These are phyloP conservation scores for Blastobotrys chiropterorum DNA, from an alignment of 805 yeast species.

Conservation along the genomic window DNA sequence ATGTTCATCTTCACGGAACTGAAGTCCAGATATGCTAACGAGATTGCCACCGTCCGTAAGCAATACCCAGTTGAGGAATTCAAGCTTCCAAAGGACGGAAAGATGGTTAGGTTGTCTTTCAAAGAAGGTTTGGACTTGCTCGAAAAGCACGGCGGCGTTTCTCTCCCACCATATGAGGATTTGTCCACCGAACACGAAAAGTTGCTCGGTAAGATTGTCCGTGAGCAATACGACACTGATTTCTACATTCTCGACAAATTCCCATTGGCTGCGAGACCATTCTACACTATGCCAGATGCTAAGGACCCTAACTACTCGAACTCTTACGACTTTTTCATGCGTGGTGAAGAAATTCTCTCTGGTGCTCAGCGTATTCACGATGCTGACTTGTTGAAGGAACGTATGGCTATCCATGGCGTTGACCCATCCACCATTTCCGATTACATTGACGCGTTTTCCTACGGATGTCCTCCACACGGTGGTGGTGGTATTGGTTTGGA, in stretches of 20 bases:
- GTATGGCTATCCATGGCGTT: constrained; percentile 79
- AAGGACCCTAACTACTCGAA: constrained; percentile 88
- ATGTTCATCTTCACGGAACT: constrained; percentile 83
- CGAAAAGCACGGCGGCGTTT: constrained; percentile 82
- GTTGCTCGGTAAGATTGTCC: constrained; percentile 81
- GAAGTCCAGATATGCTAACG: constrained; percentile 69
- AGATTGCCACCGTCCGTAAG: constrained; percentile 82
- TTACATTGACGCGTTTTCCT: constrained; percentile 85
- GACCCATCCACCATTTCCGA: constrained; percentile 73
- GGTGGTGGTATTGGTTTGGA: constrained; percentile 99
- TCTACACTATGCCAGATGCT: constrained; percentile 98
- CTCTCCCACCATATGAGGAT: constrained; percentile 72
- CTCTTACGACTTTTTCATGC: constrained; percentile 99
- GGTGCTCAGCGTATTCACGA: constrained; percentile 99
- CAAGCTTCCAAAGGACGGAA: constrained; percentile 86
- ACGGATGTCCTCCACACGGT: constrained; percentile 98
- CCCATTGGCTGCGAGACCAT: constrained; percentile 95
- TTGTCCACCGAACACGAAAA: constrained; percentile 92
- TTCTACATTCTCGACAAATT: constrained; percentile 97
- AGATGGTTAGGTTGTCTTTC: constrained; percentile 84
- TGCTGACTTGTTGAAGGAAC: constrained; percentile 68
- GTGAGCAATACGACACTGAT: constrained; percentile 94
- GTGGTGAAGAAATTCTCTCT: constrained; percentile 98
- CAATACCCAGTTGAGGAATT: constrained; percentile 98
- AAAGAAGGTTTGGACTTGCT: constrained; percentile 87